These are phyloP conservation scores for Lindgomyces ingoldianus DNA, from an alignment of 495 filamentous ascomycete species.

Conservation along the genomic window DNA sequence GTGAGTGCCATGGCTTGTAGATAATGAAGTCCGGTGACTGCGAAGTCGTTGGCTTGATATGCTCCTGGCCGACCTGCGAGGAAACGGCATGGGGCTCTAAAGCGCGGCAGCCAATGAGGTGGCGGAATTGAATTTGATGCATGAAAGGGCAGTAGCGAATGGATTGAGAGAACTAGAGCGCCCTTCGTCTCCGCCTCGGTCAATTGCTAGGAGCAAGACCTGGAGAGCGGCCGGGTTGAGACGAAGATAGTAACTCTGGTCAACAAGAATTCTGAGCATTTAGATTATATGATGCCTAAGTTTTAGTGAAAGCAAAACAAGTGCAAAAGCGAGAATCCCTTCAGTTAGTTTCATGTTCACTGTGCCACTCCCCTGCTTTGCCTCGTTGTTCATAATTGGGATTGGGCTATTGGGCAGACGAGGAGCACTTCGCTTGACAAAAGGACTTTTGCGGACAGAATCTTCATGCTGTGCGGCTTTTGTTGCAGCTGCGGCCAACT, in stretches of 20 bases:
- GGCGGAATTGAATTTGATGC: background rate
- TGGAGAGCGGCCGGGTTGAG: conserved; percentile 1
- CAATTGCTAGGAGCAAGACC: background rate
- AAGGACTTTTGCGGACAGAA: background rate
- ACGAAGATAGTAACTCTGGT: conserved; percentile 13
- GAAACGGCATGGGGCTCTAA: conserved; percentile 18
- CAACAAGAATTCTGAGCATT: background rate
- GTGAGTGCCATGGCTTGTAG: background rate
- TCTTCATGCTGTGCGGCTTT: conserved; percentile 7
- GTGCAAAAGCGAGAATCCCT: conserved; percentile 2
- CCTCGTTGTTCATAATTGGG: background rate
- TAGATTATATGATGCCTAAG: conserved; percentile 12
- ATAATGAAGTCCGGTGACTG: conserved; percentile 12
- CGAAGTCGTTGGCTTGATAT: conserved; percentile 13
- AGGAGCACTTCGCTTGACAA: background rate
- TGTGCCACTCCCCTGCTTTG: conserved; percentile 25
- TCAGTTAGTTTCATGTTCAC: conserved; percentile 13
- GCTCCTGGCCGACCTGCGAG: conserved; percentile 12
- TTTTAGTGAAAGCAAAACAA: background rate
- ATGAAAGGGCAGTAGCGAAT: background rate
- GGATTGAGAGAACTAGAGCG: background rate
- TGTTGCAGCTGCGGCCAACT: background rate
- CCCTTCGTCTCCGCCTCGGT: background rate
- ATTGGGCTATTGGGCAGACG: conserved; percentile 6
- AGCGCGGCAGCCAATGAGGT: conserved; percentile 3